Conservation (phyloP, 345 rosid species). For the Rhizophora mangle region DNA sequence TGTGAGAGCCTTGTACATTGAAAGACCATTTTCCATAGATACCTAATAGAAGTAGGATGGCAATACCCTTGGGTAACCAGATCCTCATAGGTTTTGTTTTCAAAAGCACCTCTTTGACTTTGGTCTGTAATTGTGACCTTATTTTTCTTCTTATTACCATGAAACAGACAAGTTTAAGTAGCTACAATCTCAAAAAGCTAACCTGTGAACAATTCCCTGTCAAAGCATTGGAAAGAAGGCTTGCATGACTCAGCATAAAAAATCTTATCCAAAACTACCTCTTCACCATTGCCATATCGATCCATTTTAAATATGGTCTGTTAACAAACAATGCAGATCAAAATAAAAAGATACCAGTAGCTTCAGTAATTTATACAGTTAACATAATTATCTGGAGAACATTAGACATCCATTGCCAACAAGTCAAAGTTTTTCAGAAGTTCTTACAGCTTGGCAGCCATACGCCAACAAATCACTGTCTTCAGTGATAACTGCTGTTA, state of each 20-base stretch:
- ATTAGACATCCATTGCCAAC: constrained; percentile 31
- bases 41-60: no score
- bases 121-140: background rate
- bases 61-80: no score
- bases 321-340: constrained; percentile 25
- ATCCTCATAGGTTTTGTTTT: no score
- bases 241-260: constrained; percentile 44
- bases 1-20: no score
- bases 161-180: background rate
- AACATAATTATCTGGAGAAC: no score
- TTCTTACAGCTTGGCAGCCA: constrained; percentile 90
- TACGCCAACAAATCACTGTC: constrained; percentile 89
- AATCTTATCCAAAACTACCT: constrained; percentile 54
- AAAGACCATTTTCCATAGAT: no score
- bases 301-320: constrained; percentile 90
- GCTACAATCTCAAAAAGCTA: constrained; percentile 12
- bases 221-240: constrained; percentile 65
- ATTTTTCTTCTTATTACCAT: background rate
- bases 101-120: no score
- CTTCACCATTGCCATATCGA: constrained; percentile 77
- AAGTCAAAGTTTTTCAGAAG: constrained; percentile 34
- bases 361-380: constrained; percentile 12
- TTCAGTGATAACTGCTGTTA: constrained; percentile 79
- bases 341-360: constrained; percentile 21
- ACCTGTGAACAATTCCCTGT: constrained; percentile 62